Evolutionary conservation across 345 rosid species (phyloP), one percentile per base, ranked within the genome.

Genomic region (Eucalyptus sp.): DNA sequence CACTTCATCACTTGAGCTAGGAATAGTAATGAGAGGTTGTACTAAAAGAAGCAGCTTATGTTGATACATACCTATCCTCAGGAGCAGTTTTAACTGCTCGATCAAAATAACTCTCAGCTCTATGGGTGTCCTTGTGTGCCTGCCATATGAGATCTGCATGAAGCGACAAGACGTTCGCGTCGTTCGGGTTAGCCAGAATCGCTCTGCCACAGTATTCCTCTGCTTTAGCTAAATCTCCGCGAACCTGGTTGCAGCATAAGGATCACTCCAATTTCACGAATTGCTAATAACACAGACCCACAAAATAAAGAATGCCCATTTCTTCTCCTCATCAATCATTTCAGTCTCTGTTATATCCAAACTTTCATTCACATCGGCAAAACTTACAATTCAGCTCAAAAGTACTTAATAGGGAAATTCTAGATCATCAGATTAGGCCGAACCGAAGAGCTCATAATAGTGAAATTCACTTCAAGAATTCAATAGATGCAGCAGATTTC

Each of bases 191-290:
- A 50, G 92, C 96, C 89, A 94, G 90, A 88, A 95, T 94, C 86
- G 96, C 95, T 91, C 96, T 94, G 86, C 91, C 91, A 93, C 95
- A 94, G 51, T 88, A 93, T 90, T 95, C 96, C 90, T 95, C 96
- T 64, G 98, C 98, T 92, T 90, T 95, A 51, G 86, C 90, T 86
- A 89, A 84, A 88, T 96, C 95, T 87, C 95, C 94, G 88, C 88
- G 91, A 54, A 95, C 94, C 96, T 95, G 48, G 33, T 50, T 41
- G 83, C 83, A 43, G 11, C 49, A 44, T 22, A 6, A 17, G 54
- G 48, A 27, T 31, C 24, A 41, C 83, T 44, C 29, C 48, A 76
- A 2, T 76, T 76, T 76, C 83, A 76, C 20, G 83, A 76, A 22
- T 37, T 37, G 25, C 29, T 13, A 37, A 84, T 31, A 22, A 62